These are phyloP conservation scores for Xerocomus nothofagi DNA, from an alignment of 1,284 basidiomycete genomes.

Conservation along the genomic window DNA sequence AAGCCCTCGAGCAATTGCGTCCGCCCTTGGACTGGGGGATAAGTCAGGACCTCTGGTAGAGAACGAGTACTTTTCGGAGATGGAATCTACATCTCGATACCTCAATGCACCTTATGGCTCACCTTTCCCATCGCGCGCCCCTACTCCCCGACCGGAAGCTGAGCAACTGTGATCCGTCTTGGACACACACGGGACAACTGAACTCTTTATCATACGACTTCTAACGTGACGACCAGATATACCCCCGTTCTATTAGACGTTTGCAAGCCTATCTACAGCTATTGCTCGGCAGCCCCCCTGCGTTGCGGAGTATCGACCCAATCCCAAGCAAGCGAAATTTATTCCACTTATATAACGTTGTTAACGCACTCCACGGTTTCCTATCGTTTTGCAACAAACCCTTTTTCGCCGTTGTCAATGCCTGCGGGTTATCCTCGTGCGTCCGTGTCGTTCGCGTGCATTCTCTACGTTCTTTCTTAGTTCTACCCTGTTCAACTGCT, in stretches of 20 bases:
- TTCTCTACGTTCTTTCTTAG: constrained; percentile 28
- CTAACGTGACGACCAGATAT: constrained; percentile 37
- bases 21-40: constrained; percentile 44
- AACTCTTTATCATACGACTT: constrained; percentile 35
- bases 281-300: constrained; percentile 33
- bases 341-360: constrained; percentile 39
- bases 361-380: constrained; percentile 31
- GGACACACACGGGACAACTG: constrained; percentile 15
- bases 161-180: constrained; percentile 30
- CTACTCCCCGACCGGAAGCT: constrained; percentile 49
- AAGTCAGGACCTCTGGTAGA: constrained; percentile 36
- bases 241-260: constrained; percentile 37
- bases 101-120: constrained; percentile 66
- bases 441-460: constrained; percentile 16
- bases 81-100: constrained; percentile 54
- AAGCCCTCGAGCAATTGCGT: constrained; percentile 47
- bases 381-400: constrained; percentile 29
- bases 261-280: constrained; percentile 35
- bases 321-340: constrained; percentile 34
- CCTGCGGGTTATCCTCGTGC: constrained; percentile 21
- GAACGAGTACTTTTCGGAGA: constrained; percentile 46
- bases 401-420: constrained; percentile 21
- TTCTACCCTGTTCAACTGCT: constrained; percentile 14
- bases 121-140: constrained; percentile 59
- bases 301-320: constrained; percentile 26